Evolutionary conservation across 768 basidiomycete species (phyloP).

Genomic region (Amanita muscaria): DNA sequence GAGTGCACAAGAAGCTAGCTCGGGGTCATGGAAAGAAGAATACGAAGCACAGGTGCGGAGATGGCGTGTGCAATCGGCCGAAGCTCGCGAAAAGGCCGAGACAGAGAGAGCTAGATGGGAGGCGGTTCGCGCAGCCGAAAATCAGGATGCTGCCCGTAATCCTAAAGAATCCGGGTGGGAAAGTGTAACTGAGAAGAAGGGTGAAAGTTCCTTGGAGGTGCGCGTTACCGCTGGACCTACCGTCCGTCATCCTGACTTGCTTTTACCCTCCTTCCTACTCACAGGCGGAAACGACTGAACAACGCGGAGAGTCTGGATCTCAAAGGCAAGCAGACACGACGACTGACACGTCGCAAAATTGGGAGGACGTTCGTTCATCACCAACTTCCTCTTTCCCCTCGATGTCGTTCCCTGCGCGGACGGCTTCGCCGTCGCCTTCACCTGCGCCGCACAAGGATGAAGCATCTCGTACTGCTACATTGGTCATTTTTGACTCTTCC

Average conservation of each 20-base stretch:
- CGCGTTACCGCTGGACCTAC: not conserved
- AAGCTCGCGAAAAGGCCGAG: conserved; percentile 69
- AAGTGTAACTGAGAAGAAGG: conserved; percentile 20
- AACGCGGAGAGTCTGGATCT: no score
- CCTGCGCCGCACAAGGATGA: conserved; percentile 16
- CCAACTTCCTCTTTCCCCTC: conserved; percentile 70
- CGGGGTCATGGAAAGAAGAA: conserved; percentile 51
- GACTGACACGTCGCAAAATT: conserved; percentile 27
- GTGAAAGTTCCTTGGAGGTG: not conserved
- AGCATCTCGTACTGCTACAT: conserved; percentile 42
- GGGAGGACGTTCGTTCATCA: conserved; percentile 65
- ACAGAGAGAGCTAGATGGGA: conserved; percentile 68
- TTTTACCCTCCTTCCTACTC: no score
- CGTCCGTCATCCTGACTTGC: not conserved
- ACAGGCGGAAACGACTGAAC: no score
- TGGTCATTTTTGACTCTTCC: conserved; percentile 61
- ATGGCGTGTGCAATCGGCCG: conserved; percentile 69
- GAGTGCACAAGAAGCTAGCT: not conserved
- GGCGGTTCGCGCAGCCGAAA: conserved; percentile 48
- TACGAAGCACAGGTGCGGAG: conserved; percentile 60
- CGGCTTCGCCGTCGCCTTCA: conserved; percentile 37
- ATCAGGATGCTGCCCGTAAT: conserved; percentile 30
- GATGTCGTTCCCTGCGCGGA: conserved; percentile 61
- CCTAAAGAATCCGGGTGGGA: conserved; percentile 22
- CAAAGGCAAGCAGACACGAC: conserved; percentile 8